These are phyloP conservation scores for Trichoderma guizhouense DNA, from an alignment of 2,329 filamentous ascomycete species.

Conservation along the genomic window DNA sequence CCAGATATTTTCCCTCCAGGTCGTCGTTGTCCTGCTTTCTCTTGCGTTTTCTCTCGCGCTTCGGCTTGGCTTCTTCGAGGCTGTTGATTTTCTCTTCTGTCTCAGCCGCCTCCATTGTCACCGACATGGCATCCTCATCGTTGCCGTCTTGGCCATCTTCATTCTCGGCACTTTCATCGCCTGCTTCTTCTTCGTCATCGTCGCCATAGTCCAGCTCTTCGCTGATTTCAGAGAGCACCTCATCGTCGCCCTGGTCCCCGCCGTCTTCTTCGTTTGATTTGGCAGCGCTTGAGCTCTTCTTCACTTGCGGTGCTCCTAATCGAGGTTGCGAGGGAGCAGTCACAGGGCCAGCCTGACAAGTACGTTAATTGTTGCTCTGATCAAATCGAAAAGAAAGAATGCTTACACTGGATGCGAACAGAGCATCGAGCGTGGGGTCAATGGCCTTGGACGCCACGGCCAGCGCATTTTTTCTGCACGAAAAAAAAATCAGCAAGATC, in stretches of 20 bases:
- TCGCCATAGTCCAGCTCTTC: slow-evolving; percentile 35
- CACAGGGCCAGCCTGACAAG: slow-evolving; percentile 50
- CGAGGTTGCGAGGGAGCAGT: slow-evolving; percentile 43
- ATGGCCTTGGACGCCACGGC: slow-evolving; percentile 52
- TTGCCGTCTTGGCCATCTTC: slow-evolving; percentile 23
- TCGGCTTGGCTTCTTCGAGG: slow-evolving; percentile 38
- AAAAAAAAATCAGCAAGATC: slow-evolving; percentile 21
- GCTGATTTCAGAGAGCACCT: slow-evolving; percentile 33
- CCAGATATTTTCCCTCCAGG: slow-evolving; percentile 67
- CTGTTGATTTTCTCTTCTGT: slow-evolving; percentile 37
- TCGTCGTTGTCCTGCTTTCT: slow-evolving; percentile 66
- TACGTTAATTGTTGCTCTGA: neutral
- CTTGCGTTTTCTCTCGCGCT: slow-evolving; percentile 60
- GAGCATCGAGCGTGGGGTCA: slow-evolving; percentile 65
- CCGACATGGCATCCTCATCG: slow-evolving; percentile 21
- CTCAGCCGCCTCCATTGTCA: slow-evolving; percentile 33
- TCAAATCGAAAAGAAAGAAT: neutral
- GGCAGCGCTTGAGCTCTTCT: slow-evolving; percentile 24
- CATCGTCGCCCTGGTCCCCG: slow-evolving; percentile 32
- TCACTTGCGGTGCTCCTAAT: slow-evolving; percentile 39
- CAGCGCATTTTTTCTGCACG: slow-evolving; percentile 38
- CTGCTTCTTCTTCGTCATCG: slow-evolving; percentile 27
- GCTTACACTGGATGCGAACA: slow-evolving; percentile 72
- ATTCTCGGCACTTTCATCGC: slow-evolving; percentile 15
- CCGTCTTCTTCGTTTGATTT: slow-evolving; percentile 30